Conservation (phyloP, 2,329 filamentous ascomycete species). For the Botrytis tulipae region DNA sequence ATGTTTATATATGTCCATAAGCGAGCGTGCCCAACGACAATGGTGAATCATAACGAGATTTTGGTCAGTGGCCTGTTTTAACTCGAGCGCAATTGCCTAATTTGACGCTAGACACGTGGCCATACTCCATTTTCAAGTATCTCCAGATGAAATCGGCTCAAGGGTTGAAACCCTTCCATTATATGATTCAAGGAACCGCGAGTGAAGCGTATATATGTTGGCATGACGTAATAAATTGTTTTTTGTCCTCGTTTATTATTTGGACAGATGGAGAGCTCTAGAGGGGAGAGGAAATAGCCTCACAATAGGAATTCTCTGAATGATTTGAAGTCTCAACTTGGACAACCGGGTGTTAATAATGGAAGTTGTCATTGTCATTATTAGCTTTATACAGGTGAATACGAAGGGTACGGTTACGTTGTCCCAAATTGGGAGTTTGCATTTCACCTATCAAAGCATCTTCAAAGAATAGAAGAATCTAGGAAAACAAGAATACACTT, state of each 20-base stretch:
- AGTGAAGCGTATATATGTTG: background rate
- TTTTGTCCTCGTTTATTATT: background rate
- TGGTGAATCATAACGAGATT: constrained; percentile 8
- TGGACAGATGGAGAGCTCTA: background rate
- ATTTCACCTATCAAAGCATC: background rate
- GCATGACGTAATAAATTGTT: background rate
- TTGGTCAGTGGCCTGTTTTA: constrained; percentile 1
- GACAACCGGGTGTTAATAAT: no score
- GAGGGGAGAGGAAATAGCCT: background rate
- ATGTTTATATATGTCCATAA: constrained; percentile 10
- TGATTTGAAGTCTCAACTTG: background rate
- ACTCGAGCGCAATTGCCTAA: constrained; percentile 1
- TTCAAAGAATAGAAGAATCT: background rate
- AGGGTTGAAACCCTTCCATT: background rate
- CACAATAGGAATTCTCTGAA: background rate
- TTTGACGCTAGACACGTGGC: constrained; percentile 17
- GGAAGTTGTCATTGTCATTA: background rate
- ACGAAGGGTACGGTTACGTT: background rate
- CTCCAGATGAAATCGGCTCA: background rate
- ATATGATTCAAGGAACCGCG: background rate
- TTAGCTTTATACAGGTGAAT: background rate
- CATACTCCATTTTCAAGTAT: constrained; percentile 13
- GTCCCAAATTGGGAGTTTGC: background rate
- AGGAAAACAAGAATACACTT: background rate
- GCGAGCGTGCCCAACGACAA: constrained; percentile 1